Conservation (phyloP, 768 basidiomycete genomes). For the Boletales sp. region DNA sequence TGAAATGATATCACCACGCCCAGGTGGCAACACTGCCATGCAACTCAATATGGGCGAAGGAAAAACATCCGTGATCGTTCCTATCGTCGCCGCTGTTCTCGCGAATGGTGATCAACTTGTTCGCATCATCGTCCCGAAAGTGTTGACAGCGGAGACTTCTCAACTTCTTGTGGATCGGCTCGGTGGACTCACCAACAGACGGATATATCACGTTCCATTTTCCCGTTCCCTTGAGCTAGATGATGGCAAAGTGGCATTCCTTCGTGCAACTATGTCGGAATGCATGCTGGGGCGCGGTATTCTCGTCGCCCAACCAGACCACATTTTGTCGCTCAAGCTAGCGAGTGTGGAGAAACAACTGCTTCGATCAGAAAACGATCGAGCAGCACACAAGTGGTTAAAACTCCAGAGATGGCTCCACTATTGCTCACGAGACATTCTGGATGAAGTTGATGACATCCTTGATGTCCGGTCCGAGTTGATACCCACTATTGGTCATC, state of each 20-base stretch:
- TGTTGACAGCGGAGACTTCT: conserved; percentile 29
- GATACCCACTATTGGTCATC: conserved; percentile 42
- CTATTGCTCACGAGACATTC: conserved; percentile 14
- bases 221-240: conserved; percentile 19
- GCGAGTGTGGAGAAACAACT: conserved; percentile 26
- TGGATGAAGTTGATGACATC: conserved; percentile 33
- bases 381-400: conserved; percentile 17
- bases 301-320: conserved; percentile 47
- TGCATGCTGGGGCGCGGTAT: conserved; percentile 39
- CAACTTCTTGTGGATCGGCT: conserved; percentile 29
- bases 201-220: conserved; percentile 32
- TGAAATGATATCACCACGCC: conserved; percentile 31
- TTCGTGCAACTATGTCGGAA: conserved; percentile 10
- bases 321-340: conserved; percentile 46
- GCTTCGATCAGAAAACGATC: conserved; percentile 6
- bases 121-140: conserved; percentile 32
- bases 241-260: conserved; percentile 17
- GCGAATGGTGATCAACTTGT: conserved; percentile 27
- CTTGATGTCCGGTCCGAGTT: conserved; percentile 46
- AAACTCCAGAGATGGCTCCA: conserved; percentile 19
- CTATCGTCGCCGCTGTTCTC: conserved; percentile 23
- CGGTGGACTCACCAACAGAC: conserved; percentile 31
- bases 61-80: conserved; percentile 41
- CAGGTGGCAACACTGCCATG: conserved; percentile 33
- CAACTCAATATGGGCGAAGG: conserved; percentile 60